These are phyloP conservation scores for Adenanthera pavonina DNA, from an alignment of 306 rosid species.

Conservation along the genomic window DNA sequence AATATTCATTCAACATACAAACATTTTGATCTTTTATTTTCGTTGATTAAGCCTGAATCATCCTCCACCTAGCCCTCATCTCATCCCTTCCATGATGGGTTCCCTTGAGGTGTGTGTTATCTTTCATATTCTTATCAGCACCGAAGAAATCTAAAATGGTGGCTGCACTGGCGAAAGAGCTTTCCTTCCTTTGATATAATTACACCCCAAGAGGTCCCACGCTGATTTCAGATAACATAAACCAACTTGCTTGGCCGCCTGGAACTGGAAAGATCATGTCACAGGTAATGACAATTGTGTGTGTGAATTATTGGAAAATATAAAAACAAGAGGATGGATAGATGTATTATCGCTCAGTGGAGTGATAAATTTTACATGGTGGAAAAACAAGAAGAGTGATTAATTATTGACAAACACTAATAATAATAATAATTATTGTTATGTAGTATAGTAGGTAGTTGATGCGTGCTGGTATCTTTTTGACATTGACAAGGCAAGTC, in stretches of 20 bases:
- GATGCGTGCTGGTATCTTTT: background rate
- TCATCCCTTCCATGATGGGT: background rate
- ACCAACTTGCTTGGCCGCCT: background rate
- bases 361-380: background rate
- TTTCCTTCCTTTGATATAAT: background rate
- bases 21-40: background rate
- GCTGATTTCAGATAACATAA: background rate
- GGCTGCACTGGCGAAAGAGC: background rate
- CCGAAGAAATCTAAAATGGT: too few relatives aligned
- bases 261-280: background rate
- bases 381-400: background rate
- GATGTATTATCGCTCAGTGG: background rate
- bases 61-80: background rate
- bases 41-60: background rate
- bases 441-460: background rate
- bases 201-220: background rate
- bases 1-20: too few relatives aligned
- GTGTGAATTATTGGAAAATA: too few relatives aligned
- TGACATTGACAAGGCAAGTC: background rate
- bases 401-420: background rate
- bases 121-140: background rate
- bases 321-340: background rate
- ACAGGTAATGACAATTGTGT: background rate
- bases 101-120: background rate
- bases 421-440: background rate